Evolutionary conservation across 495 filamentous ascomycete species (phyloP), one percentile per base, ranked within the genome.

Genomic region (Xylona heveae): DNA sequence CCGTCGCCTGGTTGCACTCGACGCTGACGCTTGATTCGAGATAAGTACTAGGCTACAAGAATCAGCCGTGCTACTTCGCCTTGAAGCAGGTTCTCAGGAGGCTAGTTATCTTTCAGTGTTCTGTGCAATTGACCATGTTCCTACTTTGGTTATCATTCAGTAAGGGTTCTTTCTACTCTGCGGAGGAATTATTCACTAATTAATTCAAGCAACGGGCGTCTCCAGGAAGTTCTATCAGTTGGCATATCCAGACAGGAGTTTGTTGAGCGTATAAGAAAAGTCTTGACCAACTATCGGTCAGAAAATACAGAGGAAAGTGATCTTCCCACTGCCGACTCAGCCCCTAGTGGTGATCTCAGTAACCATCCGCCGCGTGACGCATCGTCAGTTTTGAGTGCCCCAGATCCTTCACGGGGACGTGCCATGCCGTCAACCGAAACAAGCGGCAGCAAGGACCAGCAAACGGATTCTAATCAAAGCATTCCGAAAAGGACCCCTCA

Each of bases 61-160:
- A 12, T 57, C 66, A 33, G 62, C 77, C 8, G 58, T 95, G 14
- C 41, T 72, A 12, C 58, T 94, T 16, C 65, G 71, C 31, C 58
- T 94, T 8, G 50, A 53, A 15, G 65, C 71, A 13, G 76, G 69
- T 7, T 81, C 71, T 9, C 60, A 71, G 35, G 85, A 93, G 53
- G 81, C 80, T 9, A 67, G 65, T 2, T 88, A 76, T 41, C 57
- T 95, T 4, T 61, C 73, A 3, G 77, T 78, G 3, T 73, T 92
- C 44, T 91, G 74, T 42, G 78, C 78, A 0, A 51, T 92, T 5
- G 57, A 64, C 1, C 66, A 64, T 31, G 70, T 70, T 27, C 88
- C 85, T 0, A 71, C 77, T 4, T 49, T 90, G 1, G 61, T 93
- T 7, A 51, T 91, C 4, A 82, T 94, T 35, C 61, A 64, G 75